Conservation (phyloP, 345 rosid species). For the Hibiscus tridactylites region DNA sequence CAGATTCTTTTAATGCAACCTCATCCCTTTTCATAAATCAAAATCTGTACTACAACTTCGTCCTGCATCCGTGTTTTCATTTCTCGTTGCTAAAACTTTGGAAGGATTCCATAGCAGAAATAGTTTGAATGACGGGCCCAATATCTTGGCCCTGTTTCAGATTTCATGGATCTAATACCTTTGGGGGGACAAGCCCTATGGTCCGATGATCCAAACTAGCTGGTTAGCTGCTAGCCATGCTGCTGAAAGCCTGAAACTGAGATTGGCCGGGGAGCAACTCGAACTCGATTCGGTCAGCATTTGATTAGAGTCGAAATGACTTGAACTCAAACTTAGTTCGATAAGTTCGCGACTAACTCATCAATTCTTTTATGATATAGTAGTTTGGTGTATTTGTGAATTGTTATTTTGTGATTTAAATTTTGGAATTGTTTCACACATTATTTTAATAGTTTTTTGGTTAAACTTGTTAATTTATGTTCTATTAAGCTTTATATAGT, state of each 20-base stretch:
- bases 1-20: background rate
- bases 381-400: no score
- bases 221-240: no score
- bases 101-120: background rate
- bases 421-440: no score
- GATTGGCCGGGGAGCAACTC: background rate
- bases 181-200: background rate
- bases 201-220: background rate
- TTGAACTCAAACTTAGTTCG: no score
- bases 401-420: no score
- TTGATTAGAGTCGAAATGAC: no score
- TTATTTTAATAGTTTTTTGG: no score
- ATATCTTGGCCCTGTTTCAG: background rate
- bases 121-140: background rate
- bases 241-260: background rate
- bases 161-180: background rate
- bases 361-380: no score
- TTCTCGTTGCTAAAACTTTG: background rate
- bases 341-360: no score
- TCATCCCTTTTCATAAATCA: background rate
- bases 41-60: background rate
- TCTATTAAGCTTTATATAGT: no score
- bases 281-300: no score
- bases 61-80: background rate
- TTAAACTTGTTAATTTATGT: no score